Base-by-base conservation (phyloP, 2,329 filamentous ascomycete genomes). In the Aspergillus costaricaensis region DNA sequence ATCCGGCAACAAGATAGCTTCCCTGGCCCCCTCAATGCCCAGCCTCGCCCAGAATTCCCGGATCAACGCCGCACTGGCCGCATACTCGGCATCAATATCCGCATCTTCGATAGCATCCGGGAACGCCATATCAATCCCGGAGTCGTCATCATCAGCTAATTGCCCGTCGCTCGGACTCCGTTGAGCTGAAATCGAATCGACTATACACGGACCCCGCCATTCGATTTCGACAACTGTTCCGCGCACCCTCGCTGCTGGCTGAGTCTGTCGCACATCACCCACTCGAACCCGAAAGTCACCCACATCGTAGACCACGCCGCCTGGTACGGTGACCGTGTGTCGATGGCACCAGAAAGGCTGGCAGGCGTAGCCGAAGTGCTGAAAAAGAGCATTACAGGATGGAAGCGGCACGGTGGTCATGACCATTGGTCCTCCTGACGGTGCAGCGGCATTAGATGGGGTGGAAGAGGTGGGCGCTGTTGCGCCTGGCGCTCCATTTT, bases 201-300 rank as follows among this genome's bases (percentile, higher is more conserved):
- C 60, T 52, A 77, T 50, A 14, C 74, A 76, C 17, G 76, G 76
- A 0, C 76, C 77, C 25, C 69, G 66, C 73, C 77, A 80, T 60
- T 79, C 76, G 32, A 80, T 73, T 64, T 80, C 78, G n/a, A 79
- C 71, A n/a, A 80, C 70, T 2, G 76, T 76, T 0, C 78, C 78
- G n/a, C 77, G 75, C 9, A 73, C 62, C 17, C 77, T 67, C 8
- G 65, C 74, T 23, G 67, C 67, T 14, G 77, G 77, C 39, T 70
- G 70, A 36, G 72, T 77, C 65, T 79, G 78, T 4, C 76, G 72
- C 57, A 80, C 73, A 38, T 80, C 78, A 12, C 77, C 78, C 9
- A 80, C 55, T 2, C 78, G 72, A 12, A 80, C 71, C 6, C 76
- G 72, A 65, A 80, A 80, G 54, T 79, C 77, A 7, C 73, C 76